phyloP scores from a whole-genome alignment of 495 filamentous ascomycete species.

The Aspergillus egyptiacus region DNA sequence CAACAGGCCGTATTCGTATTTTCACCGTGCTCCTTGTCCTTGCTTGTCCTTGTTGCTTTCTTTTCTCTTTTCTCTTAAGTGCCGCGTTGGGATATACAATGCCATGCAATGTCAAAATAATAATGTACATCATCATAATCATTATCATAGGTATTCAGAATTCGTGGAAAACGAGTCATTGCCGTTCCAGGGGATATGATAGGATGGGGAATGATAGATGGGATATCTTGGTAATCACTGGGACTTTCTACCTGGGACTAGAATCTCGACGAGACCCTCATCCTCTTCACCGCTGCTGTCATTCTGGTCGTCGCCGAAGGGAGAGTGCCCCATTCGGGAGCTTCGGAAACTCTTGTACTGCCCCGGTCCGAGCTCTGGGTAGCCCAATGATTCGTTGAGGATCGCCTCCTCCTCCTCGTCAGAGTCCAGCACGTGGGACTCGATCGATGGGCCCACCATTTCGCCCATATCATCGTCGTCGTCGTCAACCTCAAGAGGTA shows the following conservation, averaged over 20 bases:
- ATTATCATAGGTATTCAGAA: constrained; percentile 13
- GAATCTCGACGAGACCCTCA: constrained; percentile 45
- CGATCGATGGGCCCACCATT: constrained; percentile 40
- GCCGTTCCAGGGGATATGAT: not conserved
- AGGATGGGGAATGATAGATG: too few relatives aligned
- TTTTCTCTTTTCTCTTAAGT: too few relatives aligned
- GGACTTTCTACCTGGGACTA: constrained; percentile 40
- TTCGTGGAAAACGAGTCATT: constrained; percentile 8
- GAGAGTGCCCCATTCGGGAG: constrained; percentile 30
- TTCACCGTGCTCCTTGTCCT: constrained; percentile 10
- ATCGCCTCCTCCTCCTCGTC: constrained; percentile 47
- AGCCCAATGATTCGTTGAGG: constrained; percentile 43
- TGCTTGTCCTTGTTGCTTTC: too few relatives aligned
- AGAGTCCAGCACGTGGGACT: constrained; percentile 37
- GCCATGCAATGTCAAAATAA: constrained; percentile 15
- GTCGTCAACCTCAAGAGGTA: constrained; percentile 44
- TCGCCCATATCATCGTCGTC: constrained; percentile 48
- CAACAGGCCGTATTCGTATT: constrained; percentile 12
- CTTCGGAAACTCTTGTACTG: constrained; percentile 33
- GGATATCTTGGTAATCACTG: too few relatives aligned
- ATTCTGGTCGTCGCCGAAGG: constrained; percentile 36
- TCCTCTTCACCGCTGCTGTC: constrained; percentile 46
- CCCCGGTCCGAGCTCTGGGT: constrained; percentile 32
- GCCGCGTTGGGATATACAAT: constrained; percentile 15
- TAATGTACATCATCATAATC: constrained; percentile 18